A percentile compares a stretch with the other conserved stretches of the same genome.
Conservation (phyloP, 1,284 basidiomycete genomes). For the Porogramme epimiltina region DNA sequence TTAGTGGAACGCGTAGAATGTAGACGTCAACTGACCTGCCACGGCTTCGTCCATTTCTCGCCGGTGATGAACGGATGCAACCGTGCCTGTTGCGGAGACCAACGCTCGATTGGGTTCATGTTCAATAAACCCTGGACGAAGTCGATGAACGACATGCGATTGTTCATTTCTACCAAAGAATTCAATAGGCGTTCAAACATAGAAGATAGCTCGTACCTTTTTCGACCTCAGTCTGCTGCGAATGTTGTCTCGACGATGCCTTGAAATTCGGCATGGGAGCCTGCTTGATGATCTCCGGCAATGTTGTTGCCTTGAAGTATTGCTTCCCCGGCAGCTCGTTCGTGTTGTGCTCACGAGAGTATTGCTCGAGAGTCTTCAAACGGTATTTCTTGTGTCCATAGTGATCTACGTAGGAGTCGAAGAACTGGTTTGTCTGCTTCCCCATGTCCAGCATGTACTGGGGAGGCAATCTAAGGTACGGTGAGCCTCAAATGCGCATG, state of each 20-base stretch:
- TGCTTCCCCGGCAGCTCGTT: conserved; percentile 98
- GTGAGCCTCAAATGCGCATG: not conserved
- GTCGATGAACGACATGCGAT: conserved; percentile 94
- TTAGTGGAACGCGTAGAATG: not conserved
- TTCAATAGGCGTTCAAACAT: not conserved
- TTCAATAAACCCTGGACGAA: conserved; percentile 95
- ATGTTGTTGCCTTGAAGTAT: conserved; percentile 94
- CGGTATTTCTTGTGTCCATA: conserved; percentile 89
- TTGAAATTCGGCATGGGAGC: conserved; percentile 87
- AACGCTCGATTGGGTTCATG: conserved; percentile 92
- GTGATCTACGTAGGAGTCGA: conserved; percentile 80
- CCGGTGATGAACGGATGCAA: conserved; percentile 98
- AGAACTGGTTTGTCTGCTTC: conserved; percentile 95
- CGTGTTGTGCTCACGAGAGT: conserved; percentile 91
- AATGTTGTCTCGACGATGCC: conserved; percentile 51
- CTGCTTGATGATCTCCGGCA: conserved; percentile 95
- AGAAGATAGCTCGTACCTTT: conserved; percentile 64
- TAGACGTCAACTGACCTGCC: conserved; percentile 62
- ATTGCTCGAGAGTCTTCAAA: conserved; percentile 93
- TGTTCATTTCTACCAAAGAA: conserved; percentile 79
- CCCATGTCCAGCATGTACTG: conserved; percentile 94
- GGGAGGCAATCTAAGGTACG: conserved; percentile 72
- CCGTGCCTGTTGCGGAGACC: conserved; percentile 96
- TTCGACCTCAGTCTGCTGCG: conserved; percentile 87
- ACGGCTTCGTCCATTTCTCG: conserved; percentile 90